Percentiles rank a stretch among this genome's conserved stretches.
Conservation (phyloP, 1,139 yeast species). For the Hyphopichia buzzinii region DNA sequence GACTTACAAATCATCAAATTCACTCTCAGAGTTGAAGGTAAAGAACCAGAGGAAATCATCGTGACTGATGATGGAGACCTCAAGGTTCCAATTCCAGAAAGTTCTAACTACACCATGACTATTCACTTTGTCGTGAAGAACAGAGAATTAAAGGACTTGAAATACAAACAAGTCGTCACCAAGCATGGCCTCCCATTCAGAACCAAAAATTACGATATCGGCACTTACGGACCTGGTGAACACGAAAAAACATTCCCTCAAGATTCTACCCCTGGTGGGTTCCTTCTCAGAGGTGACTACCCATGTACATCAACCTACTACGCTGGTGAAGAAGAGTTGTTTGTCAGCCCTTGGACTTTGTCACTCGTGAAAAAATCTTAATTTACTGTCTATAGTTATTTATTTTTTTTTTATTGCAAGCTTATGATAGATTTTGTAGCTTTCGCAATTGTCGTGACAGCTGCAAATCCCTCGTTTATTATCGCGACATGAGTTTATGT, state of each 20-base stretch:
- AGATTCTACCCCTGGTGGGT: conserved; percentile 44
- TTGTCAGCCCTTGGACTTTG: conserved; percentile 33
- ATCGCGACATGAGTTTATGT: too few species aligned
- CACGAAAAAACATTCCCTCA: conserved; percentile 30
- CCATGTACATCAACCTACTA: conserved; percentile 35
- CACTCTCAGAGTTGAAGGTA: conserved; percentile 30
- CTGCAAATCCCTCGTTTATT: too few species aligned
- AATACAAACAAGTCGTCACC: conserved; percentile 37
- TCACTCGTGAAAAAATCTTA: conserved; percentile 23
- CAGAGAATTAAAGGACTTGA: conserved; percentile 29
- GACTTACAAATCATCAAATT: conserved; percentile 36
- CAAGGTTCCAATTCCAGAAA: conserved; percentile 33
- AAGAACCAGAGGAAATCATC: conserved; percentile 23
- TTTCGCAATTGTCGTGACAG: too few species aligned
- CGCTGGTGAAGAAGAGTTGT: conserved; percentile 30
- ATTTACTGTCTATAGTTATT: too few species aligned
- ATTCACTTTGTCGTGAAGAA: conserved; percentile 34
- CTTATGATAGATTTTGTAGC: too few species aligned
- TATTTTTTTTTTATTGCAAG: too few species aligned
- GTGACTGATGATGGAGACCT: conserved; percentile 29
- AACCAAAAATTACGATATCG: conserved; percentile 30
- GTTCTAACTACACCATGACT: conserved; percentile 33
- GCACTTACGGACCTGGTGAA: conserved; percentile 30
- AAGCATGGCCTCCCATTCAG: conserved; percentile 39
- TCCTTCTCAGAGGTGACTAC: conserved; percentile 36